Percentiles rank a stretch among this genome's conserved stretches.
phyloP scores from a whole-genome alignment of 768 basidiomycete species.

The Neoboletus subvelutipes region DNA sequence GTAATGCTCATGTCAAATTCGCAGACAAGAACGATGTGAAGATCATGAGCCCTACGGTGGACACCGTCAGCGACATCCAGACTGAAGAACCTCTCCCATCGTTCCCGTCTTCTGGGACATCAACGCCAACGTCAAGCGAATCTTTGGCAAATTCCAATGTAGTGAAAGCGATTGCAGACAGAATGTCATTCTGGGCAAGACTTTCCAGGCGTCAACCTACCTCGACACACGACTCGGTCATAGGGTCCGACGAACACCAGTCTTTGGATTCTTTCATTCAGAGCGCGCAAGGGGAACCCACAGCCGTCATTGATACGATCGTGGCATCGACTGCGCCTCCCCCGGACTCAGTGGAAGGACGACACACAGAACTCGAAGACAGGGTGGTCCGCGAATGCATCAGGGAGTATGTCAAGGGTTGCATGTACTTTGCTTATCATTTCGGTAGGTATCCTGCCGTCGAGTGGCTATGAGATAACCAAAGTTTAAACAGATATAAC shows the following conservation, averaged over 20 bases:
- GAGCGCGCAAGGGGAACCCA: constrained; percentile 46
- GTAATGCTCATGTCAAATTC: constrained; percentile 52
- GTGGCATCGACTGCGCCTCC: constrained; percentile 60
- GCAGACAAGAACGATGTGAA: constrained; percentile 46
- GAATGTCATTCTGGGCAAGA: constrained; percentile 75
- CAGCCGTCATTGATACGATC: constrained; percentile 55
- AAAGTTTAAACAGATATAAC: constrained; percentile 59
- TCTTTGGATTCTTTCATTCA: constrained; percentile 43
- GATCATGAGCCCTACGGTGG: constrained; percentile 39
- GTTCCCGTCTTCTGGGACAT: constrained; percentile 48
- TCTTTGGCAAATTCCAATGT: constrained; percentile 48
- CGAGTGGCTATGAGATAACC: not conserved
- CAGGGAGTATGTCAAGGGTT: constrained; percentile 74
- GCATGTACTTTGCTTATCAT: constrained; percentile 87
- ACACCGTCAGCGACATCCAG: not conserved
- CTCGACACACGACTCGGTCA: constrained; percentile 15
- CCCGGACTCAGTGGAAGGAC: constrained; percentile 63
- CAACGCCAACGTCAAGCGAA: constrained; percentile 51
- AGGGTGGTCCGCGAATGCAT: constrained; percentile 82
- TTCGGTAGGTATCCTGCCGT: constrained; percentile 55
- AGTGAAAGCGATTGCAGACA: constrained; percentile 59
- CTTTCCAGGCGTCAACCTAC: constrained; percentile 47
- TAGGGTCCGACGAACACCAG: constrained; percentile 18
- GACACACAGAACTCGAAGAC: constrained; percentile 71
- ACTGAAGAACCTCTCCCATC: constrained; percentile 11